Percentiles rank a stretch among this genome's conserved stretches.
These are phyloP conservation scores for Epichloe hybrida DNA, from an alignment of 2,329 filamentous ascomycete species.

Conservation along the genomic window DNA sequence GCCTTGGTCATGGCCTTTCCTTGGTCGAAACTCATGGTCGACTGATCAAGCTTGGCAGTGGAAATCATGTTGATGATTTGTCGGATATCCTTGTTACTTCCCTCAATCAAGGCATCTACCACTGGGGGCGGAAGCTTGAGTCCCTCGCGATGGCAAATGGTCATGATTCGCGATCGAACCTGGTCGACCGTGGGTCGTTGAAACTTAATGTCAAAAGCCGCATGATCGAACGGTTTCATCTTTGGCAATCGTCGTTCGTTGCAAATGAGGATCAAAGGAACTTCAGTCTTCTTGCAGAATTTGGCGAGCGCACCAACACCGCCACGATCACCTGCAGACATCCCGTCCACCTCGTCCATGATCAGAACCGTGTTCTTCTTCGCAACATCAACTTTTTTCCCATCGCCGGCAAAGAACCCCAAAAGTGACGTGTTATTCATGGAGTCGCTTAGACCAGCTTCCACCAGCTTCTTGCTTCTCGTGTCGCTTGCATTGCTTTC, in stretches of 20 bases:
- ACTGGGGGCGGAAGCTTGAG: slow-evolving; percentile 73
- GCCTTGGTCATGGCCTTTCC: slow-evolving; percentile 91
- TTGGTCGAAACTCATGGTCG: slow-evolving; percentile 67
- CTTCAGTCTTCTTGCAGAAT: slow-evolving; percentile 86
- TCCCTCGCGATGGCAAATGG: slow-evolving; percentile 84
- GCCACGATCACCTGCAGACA: slow-evolving; percentile 93
- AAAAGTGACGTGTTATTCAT: slow-evolving; percentile 87
- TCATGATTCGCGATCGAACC: slow-evolving; percentile 84
- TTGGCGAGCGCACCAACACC: slow-evolving; percentile 90
- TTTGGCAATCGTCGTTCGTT: slow-evolving; percentile 87
- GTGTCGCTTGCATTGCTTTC: slow-evolving; percentile 95
- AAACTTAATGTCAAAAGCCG: slow-evolving; percentile 76
- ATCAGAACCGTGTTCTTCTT: slow-evolving; percentile 94
- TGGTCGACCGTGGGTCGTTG: slow-evolving; percentile 80
- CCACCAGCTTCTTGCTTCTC: slow-evolving; percentile 89
- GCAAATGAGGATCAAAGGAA: slow-evolving; percentile 94
- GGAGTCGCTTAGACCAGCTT: slow-evolving; percentile 74
- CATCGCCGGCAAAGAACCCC: slow-evolving; percentile 78
- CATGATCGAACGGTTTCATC: slow-evolving; percentile 94
- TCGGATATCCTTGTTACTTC: slow-evolving; percentile 87
- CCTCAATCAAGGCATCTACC: slow-evolving; percentile 87
- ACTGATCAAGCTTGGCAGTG: slow-evolving; percentile 78
- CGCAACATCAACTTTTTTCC: slow-evolving; percentile 60
- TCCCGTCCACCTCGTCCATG: slow-evolving; percentile 98
- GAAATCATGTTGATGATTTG: slow-evolving; percentile 99